phyloP scores from a whole-genome alignment of 176 grass and related monocot species.

The Aegilops bicornis region DNA sequence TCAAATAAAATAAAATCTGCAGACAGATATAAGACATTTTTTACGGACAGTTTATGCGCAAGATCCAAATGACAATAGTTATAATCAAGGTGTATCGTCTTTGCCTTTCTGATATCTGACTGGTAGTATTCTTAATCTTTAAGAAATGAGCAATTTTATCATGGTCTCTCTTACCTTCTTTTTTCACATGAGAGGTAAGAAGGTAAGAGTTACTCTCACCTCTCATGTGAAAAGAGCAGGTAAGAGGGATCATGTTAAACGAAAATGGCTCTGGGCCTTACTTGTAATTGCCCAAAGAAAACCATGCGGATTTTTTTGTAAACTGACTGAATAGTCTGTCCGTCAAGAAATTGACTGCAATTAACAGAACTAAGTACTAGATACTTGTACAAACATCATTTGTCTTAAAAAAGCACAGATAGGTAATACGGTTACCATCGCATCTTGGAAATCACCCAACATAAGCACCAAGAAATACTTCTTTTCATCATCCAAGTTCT shows the following conservation, averaged over 20 bases:
- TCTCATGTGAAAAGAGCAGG: no score
- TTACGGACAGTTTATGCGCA: neutral
- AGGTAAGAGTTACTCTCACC: no score
- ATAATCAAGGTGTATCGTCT: neutral
- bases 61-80: neutral
- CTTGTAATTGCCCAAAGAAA: neutral
- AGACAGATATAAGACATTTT: neutral
- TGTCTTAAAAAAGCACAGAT: neutral
- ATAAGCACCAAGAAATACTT: slow-evolving; percentile 11
- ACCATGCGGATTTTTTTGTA: neutral
- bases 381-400: neutral
- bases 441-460: neutral
- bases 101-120: neutral
- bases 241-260: neutral
- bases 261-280: neutral
- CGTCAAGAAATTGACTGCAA: neutral
- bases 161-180: no score
- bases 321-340: neutral
- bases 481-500: neutral
- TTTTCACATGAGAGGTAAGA: no score
- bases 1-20: no score
- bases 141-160: neutral
- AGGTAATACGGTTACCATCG: neutral
- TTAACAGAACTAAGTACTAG: neutral
- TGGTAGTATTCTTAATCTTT: neutral